Conservation (phyloP, 208 protist genomes). For the Trypanosoma cruzi region DNA sequence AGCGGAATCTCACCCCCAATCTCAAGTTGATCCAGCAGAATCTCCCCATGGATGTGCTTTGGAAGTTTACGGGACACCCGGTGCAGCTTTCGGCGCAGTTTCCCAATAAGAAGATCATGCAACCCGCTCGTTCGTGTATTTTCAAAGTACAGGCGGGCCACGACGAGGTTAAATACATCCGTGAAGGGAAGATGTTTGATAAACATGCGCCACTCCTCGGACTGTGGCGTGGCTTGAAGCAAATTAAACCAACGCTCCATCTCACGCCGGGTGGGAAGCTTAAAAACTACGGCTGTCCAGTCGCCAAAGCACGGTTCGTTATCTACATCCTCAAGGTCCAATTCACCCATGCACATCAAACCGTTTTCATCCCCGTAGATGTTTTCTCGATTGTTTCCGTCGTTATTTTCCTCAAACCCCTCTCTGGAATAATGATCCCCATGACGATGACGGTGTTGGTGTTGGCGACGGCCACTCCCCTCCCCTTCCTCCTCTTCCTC, state of each 20-base stretch:
- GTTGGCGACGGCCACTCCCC: neutral
- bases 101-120: conserved; percentile 59
- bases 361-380: neutral
- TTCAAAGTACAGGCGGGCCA: conserved; percentile 85
- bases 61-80: conserved; percentile 64
- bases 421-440: neutral
- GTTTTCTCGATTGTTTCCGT: neutral
- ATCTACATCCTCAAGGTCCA: neutral
- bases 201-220: conserved; percentile 67
- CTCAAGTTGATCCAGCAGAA: conserved; percentile 59
- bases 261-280: conserved; percentile 76
- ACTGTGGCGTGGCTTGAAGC: conserved; percentile 58
- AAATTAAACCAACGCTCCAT: conserved; percentile 88
- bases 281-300: conserved; percentile 68
- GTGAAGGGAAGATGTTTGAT: conserved; percentile 57
- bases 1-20: conserved; percentile 83
- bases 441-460: neutral
- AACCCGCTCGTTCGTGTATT: conserved; percentile 67
- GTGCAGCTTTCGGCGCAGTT: conserved; percentile 71
- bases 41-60: conserved; percentile 61
- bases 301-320: conserved; percentile 1
- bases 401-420: neutral
- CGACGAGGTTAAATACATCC: conserved; percentile 80
- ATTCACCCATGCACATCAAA: neutral
- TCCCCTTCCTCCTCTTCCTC: conserved; percentile 9